A percentile compares a stretch with the other conserved stretches of the same genome.
Conservation (phyloP, 305 asterid species). For the Rubia tinctorum region DNA sequence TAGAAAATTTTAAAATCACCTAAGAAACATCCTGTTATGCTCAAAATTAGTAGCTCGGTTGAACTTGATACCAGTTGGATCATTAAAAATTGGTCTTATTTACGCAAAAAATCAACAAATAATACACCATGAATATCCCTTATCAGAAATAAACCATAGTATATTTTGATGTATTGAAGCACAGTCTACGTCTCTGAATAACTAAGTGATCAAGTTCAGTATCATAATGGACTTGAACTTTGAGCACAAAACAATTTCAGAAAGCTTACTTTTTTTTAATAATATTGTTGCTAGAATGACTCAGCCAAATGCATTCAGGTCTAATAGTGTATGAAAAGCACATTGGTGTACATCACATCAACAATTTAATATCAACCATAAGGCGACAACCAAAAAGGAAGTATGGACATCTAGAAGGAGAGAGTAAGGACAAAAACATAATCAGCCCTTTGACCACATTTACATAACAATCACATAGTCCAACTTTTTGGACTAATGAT, state of each 20-base stretch:
- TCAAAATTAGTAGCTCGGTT: background rate
- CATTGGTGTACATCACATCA: background rate
- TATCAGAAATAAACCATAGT: background rate
- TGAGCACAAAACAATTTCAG: background rate
- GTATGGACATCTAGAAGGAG: background rate
- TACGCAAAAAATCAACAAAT: background rate
- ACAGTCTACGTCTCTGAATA: background rate
- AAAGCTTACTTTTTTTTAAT: background rate
- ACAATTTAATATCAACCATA: background rate
- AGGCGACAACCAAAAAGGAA: background rate
- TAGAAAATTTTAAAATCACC: slow-evolving; percentile 6
- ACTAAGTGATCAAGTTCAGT: background rate
- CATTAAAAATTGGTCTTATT: background rate
- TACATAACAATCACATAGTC: background rate
- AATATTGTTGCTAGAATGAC: background rate
- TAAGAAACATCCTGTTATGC: background rate
- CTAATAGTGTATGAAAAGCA: background rate
- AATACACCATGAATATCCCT: background rate
- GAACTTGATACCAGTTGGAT: background rate
- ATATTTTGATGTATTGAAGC: background rate
- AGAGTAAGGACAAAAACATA: slow-evolving; percentile 1
- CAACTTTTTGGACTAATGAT: background rate
- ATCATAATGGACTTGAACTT: background rate
- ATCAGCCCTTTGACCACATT: background rate
- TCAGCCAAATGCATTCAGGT: background rate